phyloP scores from a whole-genome alignment of 2,329 filamentous ascomycete species.

The Epichloe coenophiala region DNA sequence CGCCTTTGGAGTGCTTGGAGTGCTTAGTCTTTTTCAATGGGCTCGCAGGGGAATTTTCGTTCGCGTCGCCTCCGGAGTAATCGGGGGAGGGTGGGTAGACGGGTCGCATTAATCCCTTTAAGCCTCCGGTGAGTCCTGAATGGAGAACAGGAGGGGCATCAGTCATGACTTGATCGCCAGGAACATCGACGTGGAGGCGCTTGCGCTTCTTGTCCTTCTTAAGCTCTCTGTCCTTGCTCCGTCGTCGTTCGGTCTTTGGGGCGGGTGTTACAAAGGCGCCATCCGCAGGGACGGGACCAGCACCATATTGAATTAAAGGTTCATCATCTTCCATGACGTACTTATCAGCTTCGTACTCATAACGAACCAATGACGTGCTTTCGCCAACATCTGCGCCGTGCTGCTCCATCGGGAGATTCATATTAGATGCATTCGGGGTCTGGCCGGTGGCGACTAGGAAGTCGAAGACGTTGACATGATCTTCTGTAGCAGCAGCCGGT shows the following conservation, averaged over 20 bases:
- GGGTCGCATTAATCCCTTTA: slow-evolving; percentile 59
- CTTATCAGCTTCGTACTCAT: slow-evolving; percentile 32
- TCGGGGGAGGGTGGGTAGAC: slow-evolving; percentile 59
- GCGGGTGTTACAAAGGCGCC: slow-evolving; percentile 37
- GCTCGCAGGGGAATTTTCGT: slow-evolving; percentile 50
- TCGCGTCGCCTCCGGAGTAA: slow-evolving; percentile 50
- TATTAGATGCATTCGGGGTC: slow-evolving; percentile 59
- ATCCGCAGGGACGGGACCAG: slow-evolving; percentile 31
- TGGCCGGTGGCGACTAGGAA: slow-evolving; percentile 59
- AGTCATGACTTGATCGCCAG: slow-evolving; percentile 54
- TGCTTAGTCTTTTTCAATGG: slow-evolving; percentile 55
- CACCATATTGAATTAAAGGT: slow-evolving; percentile 41
- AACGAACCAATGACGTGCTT: slow-evolving; percentile 39
- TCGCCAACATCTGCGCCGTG: slow-evolving; percentile 20
- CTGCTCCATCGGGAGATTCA: slow-evolving; percentile 31
- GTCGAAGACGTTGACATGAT: slow-evolving; percentile 77
- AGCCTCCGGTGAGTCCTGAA: slow-evolving; percentile 75
- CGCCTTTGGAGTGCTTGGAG: slow-evolving; percentile 29
- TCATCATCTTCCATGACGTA: slow-evolving; percentile 31
- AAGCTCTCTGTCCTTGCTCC: slow-evolving; percentile 37
- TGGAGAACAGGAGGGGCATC: slow-evolving; percentile 71
- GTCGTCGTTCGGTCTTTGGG: slow-evolving; percentile 34
- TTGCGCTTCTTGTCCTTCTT: slow-evolving; percentile 88
- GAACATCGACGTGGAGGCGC: slow-evolving; percentile 57
- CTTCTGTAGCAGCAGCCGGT: slow-evolving; percentile 44